Evolutionary conservation across 2,329 filamentous ascomycete genomes (phyloP), one percentile per base, ranked within the genome.

Genomic region (Beauveria pseudobassiana): DNA sequence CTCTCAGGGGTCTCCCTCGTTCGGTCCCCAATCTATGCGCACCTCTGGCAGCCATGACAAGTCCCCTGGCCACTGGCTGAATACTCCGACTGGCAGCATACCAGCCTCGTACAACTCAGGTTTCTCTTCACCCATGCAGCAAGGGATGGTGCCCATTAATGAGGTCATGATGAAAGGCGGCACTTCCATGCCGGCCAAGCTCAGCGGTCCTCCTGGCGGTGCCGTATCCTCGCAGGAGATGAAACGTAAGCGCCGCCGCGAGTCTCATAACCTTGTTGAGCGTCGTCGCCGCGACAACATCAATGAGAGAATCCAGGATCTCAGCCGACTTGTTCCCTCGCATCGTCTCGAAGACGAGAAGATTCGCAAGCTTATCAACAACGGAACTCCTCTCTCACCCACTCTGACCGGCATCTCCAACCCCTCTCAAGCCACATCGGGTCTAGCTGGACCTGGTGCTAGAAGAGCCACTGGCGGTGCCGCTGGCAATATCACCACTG

Each of bases 331-430:
- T 20, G 93, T 99, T 2, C 95, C 95, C 26, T 83, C 88, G 64
- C 95, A 99, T 74, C 87, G 95, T 64, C 82, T 99, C 2, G 95
- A 99, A 70, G 95, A 98, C 71, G 95, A 99, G 76, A 97, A 96
- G 77, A 90, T 98, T 53, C 88, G 93, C 67, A 98, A 98, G 77
- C 88, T 96, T 71, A 88, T 98, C 59, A 87, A 93, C 69, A 98
- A 93, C 71, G 96, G 93, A 64, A 93, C 91, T 1, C 90, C 93
- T 0, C 78, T 98, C 14, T 96, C 93, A 16, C 92, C 92, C 18
- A 90, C 89, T 7, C 84, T 96, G 55, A 86, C 84, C 16, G 87
- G 88, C 22, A 80, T 88, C n/a, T 76, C 82, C 42, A 86, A 75
- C 53, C 88, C 90, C n/a, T 83, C 85, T 53, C 83, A 86, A 68